These are phyloP conservation scores for Saccharomyces hybrid DNA, from an alignment of 1,139 yeast genomes.

Conservation along the genomic window DNA sequence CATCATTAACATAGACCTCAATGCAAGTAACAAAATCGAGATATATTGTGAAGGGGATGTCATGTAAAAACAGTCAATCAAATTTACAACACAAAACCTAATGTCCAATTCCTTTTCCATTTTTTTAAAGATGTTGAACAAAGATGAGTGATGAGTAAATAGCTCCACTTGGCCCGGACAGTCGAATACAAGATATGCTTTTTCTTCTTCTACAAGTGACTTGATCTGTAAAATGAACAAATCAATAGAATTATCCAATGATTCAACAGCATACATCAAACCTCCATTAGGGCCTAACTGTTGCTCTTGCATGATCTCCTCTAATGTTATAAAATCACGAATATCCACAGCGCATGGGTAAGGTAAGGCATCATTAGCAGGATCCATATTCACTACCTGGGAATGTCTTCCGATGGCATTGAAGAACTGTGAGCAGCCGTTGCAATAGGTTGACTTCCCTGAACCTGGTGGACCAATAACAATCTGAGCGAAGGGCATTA, in stretches of 20 bases:
- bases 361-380: slow-evolving; percentile 80
- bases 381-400: slow-evolving; percentile 78
- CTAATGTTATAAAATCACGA: slow-evolving; percentile 76
- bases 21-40: slow-evolving; percentile 70
- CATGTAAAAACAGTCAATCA: slow-evolving; percentile 78
- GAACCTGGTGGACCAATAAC: slow-evolving; percentile 98
- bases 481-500: slow-evolving; percentile 73
- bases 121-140: slow-evolving; percentile 62
- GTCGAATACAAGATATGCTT: slow-evolving; percentile 75
- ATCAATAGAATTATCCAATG: slow-evolving; percentile 48
- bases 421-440: slow-evolving; percentile 85
- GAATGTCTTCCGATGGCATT: slow-evolving; percentile 90
- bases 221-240: slow-evolving; percentile 53
- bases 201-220: slow-evolving; percentile 49
- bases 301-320: slow-evolving; percentile 83
- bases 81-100: slow-evolving; percentile 76
- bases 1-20: slow-evolving; percentile 86
- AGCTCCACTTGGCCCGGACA: slow-evolving; percentile 98
- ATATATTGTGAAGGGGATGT: slow-evolving; percentile 87
- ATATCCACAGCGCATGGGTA: slow-evolving; percentile 85
- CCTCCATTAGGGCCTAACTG: slow-evolving; percentile 94
- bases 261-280: slow-evolving; percentile 78
- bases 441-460: slow-evolving; percentile 92
- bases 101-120: slow-evolving; percentile 61
- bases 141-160: slow-evolving; percentile 82